Base-by-base conservation (phyloP, 345 rosid species). In the Camelina laxa region DNA sequence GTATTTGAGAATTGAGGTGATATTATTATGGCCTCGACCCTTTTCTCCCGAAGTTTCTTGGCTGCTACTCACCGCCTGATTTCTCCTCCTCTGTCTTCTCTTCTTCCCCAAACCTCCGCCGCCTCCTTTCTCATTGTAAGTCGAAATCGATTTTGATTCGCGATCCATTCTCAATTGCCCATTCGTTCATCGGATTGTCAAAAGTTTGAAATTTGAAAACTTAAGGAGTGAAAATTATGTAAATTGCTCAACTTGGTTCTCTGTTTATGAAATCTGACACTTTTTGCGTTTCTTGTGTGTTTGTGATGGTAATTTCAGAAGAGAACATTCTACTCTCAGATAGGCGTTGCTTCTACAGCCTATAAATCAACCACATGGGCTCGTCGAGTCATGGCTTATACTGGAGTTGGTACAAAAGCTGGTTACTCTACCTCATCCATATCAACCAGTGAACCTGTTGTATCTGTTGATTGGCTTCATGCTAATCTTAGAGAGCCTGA, bases 391-490 rank as follows among this genome's bases (percentile, higher is more conserved):
- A 88, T 88, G 89, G 88, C 89, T 77, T 88, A 84, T 67, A 67
- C 83, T 22, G 67, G 67, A 21, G 64, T 65, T 53, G 84, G 79
- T 30, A 27, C 75, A 15, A 82, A 73, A 74, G 77, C 69, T 16
- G 58, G 70, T 50, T 91, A 70, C 74, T 88, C 91, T 0, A 81
- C 88, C 12, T 81, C 81, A 31, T 84, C 90, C 19, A 61, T 77
- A 61, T 73, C 94, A 54, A 67, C 83, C 33, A 85, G 70, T 69
- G 96, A 88, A 61, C 92, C 99, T 53, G 91, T 89, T 71, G 90
- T 92, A 54, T 96, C 98, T 41, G 99, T 86, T 59, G 97, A 92
- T 82, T 92, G 99, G 99, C 97, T 96, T 20, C 87, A 91, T 69
- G 62, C 94, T 3, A 92, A 92, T 73, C 91, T 91, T 50, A 82